These are phyloP conservation scores for Boechera stricta DNA, from an alignment of 345 rosid species.

Conservation along the genomic window DNA sequence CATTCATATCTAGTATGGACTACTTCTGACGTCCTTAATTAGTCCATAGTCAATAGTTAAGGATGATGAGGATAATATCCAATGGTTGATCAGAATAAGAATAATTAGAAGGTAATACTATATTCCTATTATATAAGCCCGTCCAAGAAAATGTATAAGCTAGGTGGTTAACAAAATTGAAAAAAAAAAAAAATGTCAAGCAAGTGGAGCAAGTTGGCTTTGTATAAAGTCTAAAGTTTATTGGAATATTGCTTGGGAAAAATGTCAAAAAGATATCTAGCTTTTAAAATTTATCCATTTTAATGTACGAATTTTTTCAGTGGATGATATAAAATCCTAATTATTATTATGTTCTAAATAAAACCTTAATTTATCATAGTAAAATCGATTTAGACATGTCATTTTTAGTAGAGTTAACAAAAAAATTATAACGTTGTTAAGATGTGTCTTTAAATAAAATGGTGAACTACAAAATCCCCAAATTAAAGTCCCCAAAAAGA, in stretches of 20 bases:
- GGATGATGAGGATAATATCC: background rate
- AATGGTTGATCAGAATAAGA: background rate
- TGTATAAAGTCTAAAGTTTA: constrained; percentile 10
- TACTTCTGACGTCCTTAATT: background rate
- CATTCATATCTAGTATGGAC: constrained; percentile 1
- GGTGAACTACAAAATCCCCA: too few relatives aligned
- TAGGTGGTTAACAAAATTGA: background rate
- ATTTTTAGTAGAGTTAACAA: too few relatives aligned
- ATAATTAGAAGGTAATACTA: background rate
- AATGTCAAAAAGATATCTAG: too few relatives aligned
- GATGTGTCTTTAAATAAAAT: too few relatives aligned
- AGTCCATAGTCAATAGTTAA: background rate
- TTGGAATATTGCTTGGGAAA: background rate
- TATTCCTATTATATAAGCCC: background rate
- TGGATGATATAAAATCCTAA: too few relatives aligned
- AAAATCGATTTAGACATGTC: too few relatives aligned
- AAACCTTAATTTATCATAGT: too few relatives aligned
- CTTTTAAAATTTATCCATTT: too few relatives aligned
- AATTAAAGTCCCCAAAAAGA: background rate
- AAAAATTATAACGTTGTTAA: too few relatives aligned
- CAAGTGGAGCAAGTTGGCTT: constrained; percentile 40
- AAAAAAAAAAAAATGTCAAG: background rate
- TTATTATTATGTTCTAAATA: too few relatives aligned
- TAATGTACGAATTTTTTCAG: background rate
- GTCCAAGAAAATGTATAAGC: background rate